phyloP scores from a whole-genome alignment of 83 land plant species.

The Diphasiastrum complanatum region DNA sequence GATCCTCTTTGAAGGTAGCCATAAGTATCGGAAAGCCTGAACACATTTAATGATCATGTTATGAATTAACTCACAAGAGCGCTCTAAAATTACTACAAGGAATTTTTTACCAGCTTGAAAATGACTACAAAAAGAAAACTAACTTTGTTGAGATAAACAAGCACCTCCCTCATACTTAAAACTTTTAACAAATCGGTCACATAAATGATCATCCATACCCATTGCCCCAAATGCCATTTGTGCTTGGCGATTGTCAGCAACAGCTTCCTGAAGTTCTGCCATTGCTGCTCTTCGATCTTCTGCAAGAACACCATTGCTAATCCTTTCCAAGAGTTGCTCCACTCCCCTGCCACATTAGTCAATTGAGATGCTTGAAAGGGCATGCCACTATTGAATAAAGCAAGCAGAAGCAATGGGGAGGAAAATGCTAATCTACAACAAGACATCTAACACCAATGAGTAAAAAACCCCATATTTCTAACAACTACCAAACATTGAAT shows the following conservation, averaged over 20 bases:
- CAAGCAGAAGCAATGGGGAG: neutral
- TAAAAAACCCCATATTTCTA: neutral
- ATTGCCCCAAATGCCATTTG: conserved; percentile 99
- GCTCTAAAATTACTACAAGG: too few relatives aligned
- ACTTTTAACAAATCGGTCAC: too few relatives aligned
- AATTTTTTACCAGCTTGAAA: too few relatives aligned
- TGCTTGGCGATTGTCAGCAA: conserved; percentile 78
- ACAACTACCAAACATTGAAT: neutral
- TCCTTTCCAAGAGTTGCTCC: conserved; percentile 84
- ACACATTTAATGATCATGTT: conserved; percentile 14
- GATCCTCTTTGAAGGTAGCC: conserved; percentile 80
- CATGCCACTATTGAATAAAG: neutral
- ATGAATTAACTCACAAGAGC: too few relatives aligned
- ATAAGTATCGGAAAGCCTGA: conserved; percentile 95
- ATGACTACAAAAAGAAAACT: too few relatives aligned
- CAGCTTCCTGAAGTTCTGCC: conserved; percentile 83
- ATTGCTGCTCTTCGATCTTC: conserved; percentile 90
- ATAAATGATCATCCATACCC: conserved; percentile 70
- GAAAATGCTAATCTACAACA: neutral
- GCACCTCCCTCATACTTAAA: too few relatives aligned
- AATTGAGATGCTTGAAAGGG: neutral
- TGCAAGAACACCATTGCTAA: conserved; percentile 79
- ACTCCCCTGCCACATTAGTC: conserved; percentile 49
- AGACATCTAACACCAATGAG: neutral
- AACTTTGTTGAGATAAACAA: too few relatives aligned